These are phyloP conservation scores for Nemania abortiva DNA, from an alignment of 2,329 filamentous ascomycete species.

Conservation along the genomic window DNA sequence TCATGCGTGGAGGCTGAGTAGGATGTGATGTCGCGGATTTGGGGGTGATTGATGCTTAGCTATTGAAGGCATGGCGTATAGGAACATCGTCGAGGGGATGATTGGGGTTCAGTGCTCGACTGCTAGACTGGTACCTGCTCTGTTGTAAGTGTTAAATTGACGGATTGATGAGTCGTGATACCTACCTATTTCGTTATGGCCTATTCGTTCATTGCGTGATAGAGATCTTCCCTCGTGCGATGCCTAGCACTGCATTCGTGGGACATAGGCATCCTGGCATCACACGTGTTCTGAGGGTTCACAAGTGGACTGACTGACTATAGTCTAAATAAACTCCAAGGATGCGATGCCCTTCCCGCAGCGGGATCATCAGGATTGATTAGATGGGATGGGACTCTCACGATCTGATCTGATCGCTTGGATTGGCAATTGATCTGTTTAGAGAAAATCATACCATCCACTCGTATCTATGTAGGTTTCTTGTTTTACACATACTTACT, in stretches of 20 bases:
- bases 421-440: slow-evolving; percentile 19
- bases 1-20: slow-evolving; percentile 23
- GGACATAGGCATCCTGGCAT: slow-evolving; percentile 4
- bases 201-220: not conserved
- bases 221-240: slow-evolving; percentile 12
- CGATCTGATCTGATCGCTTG: slow-evolving; percentile 6
- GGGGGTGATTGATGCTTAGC: not conserved
- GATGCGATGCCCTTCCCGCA: slow-evolving; percentile 22
- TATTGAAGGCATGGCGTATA: not conserved
- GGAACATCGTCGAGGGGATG: not conserved
- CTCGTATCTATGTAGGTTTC: not conserved
- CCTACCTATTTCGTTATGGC: too few relatives aligned
- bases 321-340: slow-evolving; percentile 3
- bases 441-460: not conserved
- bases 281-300: slow-evolving; percentile 24
- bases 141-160: too few relatives aligned
- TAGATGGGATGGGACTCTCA: not conserved
- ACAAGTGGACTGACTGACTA: slow-evolving; percentile 11
- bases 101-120: not conserved
- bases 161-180: too few relatives aligned
- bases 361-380: slow-evolving; percentile 8
- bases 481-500: not conserved
- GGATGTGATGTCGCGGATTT: slow-evolving; percentile 5
- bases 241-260: slow-evolving; percentile 15
- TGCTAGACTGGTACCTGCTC: not conserved